Evolutionary conservation across 805 yeast species (phyloP), one percentile per base, ranked within the genome.

Genomic region (Sungouiozyma intestinalis): DNA sequence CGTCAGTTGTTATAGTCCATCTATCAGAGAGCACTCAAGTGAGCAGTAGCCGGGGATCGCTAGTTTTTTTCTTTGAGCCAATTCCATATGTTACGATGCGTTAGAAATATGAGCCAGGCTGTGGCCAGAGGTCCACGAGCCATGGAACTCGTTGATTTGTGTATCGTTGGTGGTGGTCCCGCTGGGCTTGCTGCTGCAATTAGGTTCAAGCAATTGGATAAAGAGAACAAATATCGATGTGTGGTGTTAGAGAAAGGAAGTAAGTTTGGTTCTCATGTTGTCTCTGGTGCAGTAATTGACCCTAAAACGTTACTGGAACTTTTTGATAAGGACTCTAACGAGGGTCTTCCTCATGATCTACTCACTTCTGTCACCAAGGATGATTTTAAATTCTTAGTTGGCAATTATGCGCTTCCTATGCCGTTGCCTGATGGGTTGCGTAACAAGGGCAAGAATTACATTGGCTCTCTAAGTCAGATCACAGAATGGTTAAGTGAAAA

Each of bases 111-210:
- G 29, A 24, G 29, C 29, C 29, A 24, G 11, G 24, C 20, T n/a
- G 33, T 21, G 3, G 21, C 29, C 15, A 16, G 33, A 16, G 37
- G 35, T n/a, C 46, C 46, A 48, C 69, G 97, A 43, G 94, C 84
- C 4, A 74, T 71, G 13, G 98, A 92, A 56, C 74, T 76, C 27
- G 96, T 85, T 13, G 98, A 92, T 61, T 95, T 92, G 17, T 84
- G 94, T 54, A 86, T 92, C 40, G 95, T 92, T 2, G 98, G 98
- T 35, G 97, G 94, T 31, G 98, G 98, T 0, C 97, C 97, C 5
- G 94, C 97, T 1, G 98, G 98, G 3, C 67, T 92, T 40, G 88
- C 96, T 1, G 81, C 98, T 2, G 97, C 97, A 11, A 92, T 92
- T 48, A 73, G 75, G 50, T 68, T 86, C 46, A 92, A 92, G 61